Evolutionary conservation across 2,329 filamentous ascomycete genomes (phyloP).

Genomic region (Cordyceps tenuipes): DNA sequence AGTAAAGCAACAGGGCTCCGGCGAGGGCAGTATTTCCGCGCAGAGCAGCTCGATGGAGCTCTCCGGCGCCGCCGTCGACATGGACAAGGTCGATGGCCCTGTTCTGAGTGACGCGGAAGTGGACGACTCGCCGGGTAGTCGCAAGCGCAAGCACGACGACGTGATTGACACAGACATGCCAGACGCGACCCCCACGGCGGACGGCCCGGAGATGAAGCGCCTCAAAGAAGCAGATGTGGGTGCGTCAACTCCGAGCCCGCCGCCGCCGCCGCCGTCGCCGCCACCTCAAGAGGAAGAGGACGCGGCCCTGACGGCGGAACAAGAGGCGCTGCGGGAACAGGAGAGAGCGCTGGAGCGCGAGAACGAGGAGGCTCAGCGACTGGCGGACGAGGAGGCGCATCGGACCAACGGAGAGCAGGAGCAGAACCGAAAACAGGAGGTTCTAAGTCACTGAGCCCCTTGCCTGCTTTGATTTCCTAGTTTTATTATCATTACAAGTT

Average conservation of each 20-base stretch:
- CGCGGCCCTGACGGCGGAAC: conserved; percentile 32
- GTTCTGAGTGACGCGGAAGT: conserved; percentile 37
- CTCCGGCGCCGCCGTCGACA: conserved; percentile 21
- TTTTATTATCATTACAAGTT: neutral
- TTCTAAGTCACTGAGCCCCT: conserved; percentile 15
- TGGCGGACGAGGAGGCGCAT: conserved; percentile 36
- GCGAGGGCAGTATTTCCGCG: conserved; percentile 35
- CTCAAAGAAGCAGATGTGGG: conserved; percentile 36
- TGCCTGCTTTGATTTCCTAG: neutral
- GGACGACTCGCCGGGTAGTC: conserved; percentile 35
- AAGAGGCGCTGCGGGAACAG: conserved; percentile 39
- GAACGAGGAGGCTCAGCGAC: conserved; percentile 46
- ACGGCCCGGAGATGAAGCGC: conserved; percentile 48
- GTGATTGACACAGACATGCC: conserved; percentile 28
- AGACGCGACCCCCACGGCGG: conserved; percentile 41
- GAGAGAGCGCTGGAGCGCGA: conserved; percentile 42
- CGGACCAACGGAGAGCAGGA: conserved; percentile 7
- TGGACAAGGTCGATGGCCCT: conserved; percentile 20
- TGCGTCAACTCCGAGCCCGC: conserved; percentile 27
- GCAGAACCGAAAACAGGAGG: conserved; percentile 17
- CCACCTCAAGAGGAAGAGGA: conserved; percentile 31
- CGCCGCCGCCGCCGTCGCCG: conserved; percentile 40
- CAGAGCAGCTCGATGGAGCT: conserved; percentile 38
- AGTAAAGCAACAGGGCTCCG: conserved; percentile 52
- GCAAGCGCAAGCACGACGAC: conserved; percentile 58